Evolutionary conservation across 2,329 filamentous ascomycete species (phyloP).

Genomic region (Beauveria varroae): DNA sequence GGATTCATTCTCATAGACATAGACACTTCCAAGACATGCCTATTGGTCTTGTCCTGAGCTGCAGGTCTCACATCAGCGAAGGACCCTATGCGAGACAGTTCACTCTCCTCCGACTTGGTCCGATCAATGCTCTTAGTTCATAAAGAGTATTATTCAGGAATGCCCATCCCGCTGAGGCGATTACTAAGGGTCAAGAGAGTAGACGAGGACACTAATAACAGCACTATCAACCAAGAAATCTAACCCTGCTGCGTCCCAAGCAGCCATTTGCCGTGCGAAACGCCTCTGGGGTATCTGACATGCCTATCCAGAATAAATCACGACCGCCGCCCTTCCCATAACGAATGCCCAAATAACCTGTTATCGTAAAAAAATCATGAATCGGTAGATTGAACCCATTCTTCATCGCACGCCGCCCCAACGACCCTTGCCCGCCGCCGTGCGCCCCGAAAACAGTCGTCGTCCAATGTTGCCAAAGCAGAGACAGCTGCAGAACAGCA

Average conservation of each 20-base stretch:
- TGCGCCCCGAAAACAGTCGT: conserved; percentile 54
- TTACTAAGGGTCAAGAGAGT: not conserved
- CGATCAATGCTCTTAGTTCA: too few species aligned
- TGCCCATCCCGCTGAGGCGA: not conserved
- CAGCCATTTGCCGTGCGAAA: not conserved
- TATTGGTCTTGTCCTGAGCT: too few species aligned
- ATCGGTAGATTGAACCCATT: not conserved
- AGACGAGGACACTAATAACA: not conserved
- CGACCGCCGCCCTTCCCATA: not conserved
- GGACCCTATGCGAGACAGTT: too few species aligned
- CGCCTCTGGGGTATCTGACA: conserved; percentile 6
- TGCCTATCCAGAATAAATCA: not conserved
- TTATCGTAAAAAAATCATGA: not conserved
- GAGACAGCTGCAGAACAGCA: conserved; percentile 88
- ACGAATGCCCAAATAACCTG: not conserved
- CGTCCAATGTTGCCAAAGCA: conserved; percentile 96
- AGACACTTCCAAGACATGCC: too few species aligned
- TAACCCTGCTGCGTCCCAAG: not conserved
- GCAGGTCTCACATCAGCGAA: too few species aligned
- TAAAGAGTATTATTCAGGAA: too few species aligned
- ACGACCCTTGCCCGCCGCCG: conserved; percentile 34
- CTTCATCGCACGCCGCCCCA: conserved; percentile 36
- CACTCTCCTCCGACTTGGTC: too few species aligned
- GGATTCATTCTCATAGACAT: too few species aligned
- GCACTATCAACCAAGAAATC: too few species aligned